A percentile compares a stretch with the other conserved stretches of the same genome.
Conservation (phyloP, 768 basidiomycete species). For the Lactarius pseudohatsudake region DNA sequence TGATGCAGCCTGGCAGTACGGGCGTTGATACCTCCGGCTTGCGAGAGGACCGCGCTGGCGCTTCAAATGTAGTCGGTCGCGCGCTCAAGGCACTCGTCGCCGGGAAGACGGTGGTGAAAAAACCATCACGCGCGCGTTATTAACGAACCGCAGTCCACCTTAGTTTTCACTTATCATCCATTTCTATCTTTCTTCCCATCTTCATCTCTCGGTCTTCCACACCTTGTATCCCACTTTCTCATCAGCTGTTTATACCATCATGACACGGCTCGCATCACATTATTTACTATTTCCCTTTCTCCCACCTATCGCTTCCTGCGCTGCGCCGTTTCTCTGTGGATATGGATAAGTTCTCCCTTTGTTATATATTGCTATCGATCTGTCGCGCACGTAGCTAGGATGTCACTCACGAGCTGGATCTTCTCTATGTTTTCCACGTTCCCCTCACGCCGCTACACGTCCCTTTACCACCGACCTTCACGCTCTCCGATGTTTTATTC, state of each 20-base stretch:
- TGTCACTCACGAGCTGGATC: conserved; percentile 21
- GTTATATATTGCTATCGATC: conserved; percentile 16
- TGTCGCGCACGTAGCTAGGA: conserved; percentile 2
- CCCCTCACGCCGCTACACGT: conserved; percentile 13
- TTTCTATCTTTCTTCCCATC: neutral
- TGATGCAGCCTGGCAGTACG: conserved; percentile 34
- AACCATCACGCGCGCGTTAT: conserved; percentile 44
- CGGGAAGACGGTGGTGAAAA: conserved; percentile 53
- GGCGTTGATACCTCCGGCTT: neutral
- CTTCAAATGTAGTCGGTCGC: conserved; percentile 59
- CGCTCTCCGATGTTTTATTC: neutral
- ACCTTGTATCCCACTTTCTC: conserved; percentile 5
- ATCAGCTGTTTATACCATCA: conserved; percentile 21
- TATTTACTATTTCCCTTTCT: neutral
- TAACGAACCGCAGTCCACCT: neutral
- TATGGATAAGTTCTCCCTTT: conserved; percentile 4
- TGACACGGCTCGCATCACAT: conserved; percentile 17
- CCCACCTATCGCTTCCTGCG: neutral
- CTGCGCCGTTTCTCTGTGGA: neutral
- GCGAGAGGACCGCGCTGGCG: conserved; percentile 38
- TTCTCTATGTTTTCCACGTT: neutral
- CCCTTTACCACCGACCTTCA: neutral
- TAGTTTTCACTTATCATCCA: neutral
- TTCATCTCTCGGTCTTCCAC: conserved; percentile 3
- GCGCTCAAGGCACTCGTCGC: conserved; percentile 79